Conservation (phyloP, 1,284 basidiomycete species). For the Boletellus dicymbophilus region DNA sequence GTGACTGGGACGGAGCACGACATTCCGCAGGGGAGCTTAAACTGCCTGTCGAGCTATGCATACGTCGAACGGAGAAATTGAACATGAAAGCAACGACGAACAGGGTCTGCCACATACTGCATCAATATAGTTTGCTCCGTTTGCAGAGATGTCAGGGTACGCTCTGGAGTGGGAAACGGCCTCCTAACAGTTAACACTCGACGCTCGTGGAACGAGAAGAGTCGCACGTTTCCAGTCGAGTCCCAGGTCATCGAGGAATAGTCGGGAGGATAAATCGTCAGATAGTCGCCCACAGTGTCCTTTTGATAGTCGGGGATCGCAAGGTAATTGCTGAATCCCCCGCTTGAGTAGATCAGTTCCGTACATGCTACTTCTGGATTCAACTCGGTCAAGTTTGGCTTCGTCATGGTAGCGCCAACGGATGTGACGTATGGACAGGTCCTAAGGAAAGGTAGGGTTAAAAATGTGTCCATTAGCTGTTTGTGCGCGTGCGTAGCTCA, state of each 20-base stretch:
- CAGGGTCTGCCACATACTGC: slow-evolving; percentile 14
- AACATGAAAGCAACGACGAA: neutral
- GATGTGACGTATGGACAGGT: slow-evolving; percentile 48
- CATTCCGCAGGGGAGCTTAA: slow-evolving; percentile 35
- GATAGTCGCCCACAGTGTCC: slow-evolving; percentile 19
- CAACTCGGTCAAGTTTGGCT: slow-evolving; percentile 31
- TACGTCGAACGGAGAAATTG: neutral
- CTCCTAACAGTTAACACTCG: neutral
- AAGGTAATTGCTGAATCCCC: slow-evolving; percentile 47
- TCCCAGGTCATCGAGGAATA: slow-evolving; percentile 43
- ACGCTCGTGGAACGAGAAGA: neutral
- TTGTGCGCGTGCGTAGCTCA: slow-evolving; percentile 4
- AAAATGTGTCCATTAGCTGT: slow-evolving; percentile 37
- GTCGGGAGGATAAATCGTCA: slow-evolving; percentile 26
- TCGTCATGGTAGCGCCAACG: slow-evolving; percentile 48
- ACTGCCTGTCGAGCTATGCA: slow-evolving; percentile 34
- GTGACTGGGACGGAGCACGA: slow-evolving; percentile 40
- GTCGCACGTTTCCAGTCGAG: slow-evolving; percentile 42
- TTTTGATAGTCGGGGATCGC: slow-evolving; percentile 39
- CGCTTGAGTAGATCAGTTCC: slow-evolving; percentile 37
- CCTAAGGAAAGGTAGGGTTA: slow-evolving; percentile 47
- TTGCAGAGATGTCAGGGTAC: slow-evolving; percentile 44
- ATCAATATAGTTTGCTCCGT: slow-evolving; percentile 45
- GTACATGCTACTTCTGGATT: slow-evolving; percentile 34
- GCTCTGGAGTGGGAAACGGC: slow-evolving; percentile 34